Base-by-base conservation (phyloP, 345 rosid species). In the Psidium guajava region DNA sequence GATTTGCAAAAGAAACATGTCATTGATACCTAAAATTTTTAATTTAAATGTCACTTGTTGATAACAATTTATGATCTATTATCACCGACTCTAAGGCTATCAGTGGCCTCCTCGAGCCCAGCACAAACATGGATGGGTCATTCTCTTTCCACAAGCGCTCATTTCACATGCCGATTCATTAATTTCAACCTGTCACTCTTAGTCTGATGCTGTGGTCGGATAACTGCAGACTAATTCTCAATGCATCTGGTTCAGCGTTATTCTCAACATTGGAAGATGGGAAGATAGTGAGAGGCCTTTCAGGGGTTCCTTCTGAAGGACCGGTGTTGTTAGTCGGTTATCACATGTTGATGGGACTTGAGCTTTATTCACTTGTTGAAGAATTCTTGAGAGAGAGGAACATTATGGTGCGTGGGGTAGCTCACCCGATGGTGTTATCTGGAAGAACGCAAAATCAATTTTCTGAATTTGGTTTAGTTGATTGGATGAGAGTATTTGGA, bases 401-500 rank as follows among this genome's bases (percentile, higher is more conserved):
- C 77, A 84, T 93, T 83, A 52, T 92, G 52, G 59, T 92, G 82
- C 88, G 96, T 51, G 96, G 92, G 42, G 53, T 91, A 22, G 93
- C 92, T 51, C 96, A 91, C 88, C 96, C 92, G 1, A 12, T 82
- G 64, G 22, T 91, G 82, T 93, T 93, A 81, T 6, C 2, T 15
- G 84, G 61, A 51, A 84, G 40, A 54, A 83, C 11, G 42, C 92
- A 90, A 11, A 87, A 88, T 24, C 28, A 8, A 14, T 56, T 86
- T 73, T 86, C 88, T 50, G 90, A 89, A 27, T 85, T 89, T 54
- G 57, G 87, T 25, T 5, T 59, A 28, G 42, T 81, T 18, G 96
- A 96, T 90, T 74, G 82, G 25, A 47, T 83, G 59, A 91, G 92
- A 90, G 83, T 90, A 82, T 89, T 96, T 93, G 98, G 98, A n/a